Evolutionary conservation across 2,329 filamentous ascomycete genomes (phyloP), one percentile per base, ranked within the genome.

Genomic region (Monilinia vaccinii-corymbosi): DNA sequence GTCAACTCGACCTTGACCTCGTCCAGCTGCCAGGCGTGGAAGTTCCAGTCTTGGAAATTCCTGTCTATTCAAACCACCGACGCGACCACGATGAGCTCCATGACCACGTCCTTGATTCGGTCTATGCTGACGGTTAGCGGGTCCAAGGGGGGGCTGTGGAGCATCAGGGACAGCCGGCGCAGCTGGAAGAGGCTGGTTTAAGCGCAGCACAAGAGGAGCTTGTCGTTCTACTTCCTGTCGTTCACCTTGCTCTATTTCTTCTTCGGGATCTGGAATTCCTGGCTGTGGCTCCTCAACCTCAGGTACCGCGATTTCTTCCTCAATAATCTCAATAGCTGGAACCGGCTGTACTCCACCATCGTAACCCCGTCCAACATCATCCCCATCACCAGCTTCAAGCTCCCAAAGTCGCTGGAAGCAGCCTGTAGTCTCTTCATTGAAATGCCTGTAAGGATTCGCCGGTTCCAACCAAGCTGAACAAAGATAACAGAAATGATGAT

Each of bases 331-430:
- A 2, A 61, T 56, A 3, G 56, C 62, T 3, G 53, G 34, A 8
- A 59, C 62, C 18, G 32, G 56, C 11, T 59, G 60, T 21, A 53
- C 49, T 8, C 63, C 67, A 36, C 66, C 68, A 34, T 51, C 64
- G 56, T 56, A 69, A 4, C 67, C 70, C 48, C 68, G 62, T 10
- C 66, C 71, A 38, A 68, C 68, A 60, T 71, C 66, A 52, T 71
- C 75, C 3, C 82, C 83, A 66, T 97, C 91, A 0, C 92, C 92
- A 49, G 82, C 84, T 72, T 95, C 90, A 28, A 95, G 76, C 69
- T 96, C 94, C 91, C 92, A 97, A 3, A 99, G 77, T 4, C 90
- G 85, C 79, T 89, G 88, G 69, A 87, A 95, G 71, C 94, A 99
- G 13, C 77, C 77, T 1, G 84, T 88, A 18, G 81, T 78, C 56